phyloP scores from a whole-genome alignment of 2,329 filamentous ascomycete genomes.

The Phialophora chinensis region DNA sequence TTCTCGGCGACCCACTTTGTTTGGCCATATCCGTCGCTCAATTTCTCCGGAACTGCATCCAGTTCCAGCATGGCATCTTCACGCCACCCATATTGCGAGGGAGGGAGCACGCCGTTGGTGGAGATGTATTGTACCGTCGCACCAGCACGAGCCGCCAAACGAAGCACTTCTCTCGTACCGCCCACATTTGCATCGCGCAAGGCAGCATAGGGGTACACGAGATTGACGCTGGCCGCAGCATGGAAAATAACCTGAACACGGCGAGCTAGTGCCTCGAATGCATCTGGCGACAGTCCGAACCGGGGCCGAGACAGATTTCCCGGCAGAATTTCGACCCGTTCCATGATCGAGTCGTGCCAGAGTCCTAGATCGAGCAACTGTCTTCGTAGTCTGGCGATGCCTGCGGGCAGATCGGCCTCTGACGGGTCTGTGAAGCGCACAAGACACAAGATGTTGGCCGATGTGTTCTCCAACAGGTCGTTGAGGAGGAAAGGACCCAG shows the following conservation, averaged over 20 bases:
- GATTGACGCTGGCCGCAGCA: constrained; percentile 77
- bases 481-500: constrained; percentile 76
- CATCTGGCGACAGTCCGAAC: constrained; percentile 70
- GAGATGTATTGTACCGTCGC: constrained; percentile 80
- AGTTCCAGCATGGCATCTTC: constrained; percentile 72
- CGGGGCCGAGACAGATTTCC: constrained; percentile 73
- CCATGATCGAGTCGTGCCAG: constrained; percentile 77
- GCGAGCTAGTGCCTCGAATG: constrained; percentile 68
- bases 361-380: constrained; percentile 79
- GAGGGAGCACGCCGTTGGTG: constrained; percentile 78
- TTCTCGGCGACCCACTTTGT: constrained; percentile 83
- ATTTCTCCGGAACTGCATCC: constrained; percentile 70
- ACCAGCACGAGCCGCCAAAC: constrained; percentile 69
- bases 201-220: constrained; percentile 78
- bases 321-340: constrained; percentile 76
- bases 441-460: constrained; percentile 72
- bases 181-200: constrained; percentile 75
- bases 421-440: constrained; percentile 74
- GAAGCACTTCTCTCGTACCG: constrained; percentile 77
- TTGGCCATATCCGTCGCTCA: constrained; percentile 76
- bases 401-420: constrained; percentile 67
- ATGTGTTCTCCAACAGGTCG: constrained; percentile 70
- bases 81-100: constrained; percentile 71
- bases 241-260: constrained; percentile 77
- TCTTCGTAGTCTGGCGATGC: constrained; percentile 73